Evolutionary conservation across 306 rosid genomes (phyloP), one percentile per base, ranked within the genome.

Genomic region (Medicago lupulina): DNA sequence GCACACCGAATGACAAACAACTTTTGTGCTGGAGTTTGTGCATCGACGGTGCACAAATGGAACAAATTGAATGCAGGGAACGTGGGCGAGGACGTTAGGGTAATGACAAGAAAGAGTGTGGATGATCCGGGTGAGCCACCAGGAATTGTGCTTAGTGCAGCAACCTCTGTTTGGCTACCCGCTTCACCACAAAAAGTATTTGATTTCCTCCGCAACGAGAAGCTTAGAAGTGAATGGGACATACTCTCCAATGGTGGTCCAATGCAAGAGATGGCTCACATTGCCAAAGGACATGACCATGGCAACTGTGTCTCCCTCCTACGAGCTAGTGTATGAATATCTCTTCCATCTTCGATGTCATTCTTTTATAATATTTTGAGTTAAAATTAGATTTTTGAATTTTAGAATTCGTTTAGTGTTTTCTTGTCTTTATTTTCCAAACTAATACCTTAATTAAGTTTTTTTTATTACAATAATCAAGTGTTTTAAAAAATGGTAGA

Each of bases 221-320:
- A 88, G 21, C 90, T 92, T 0, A 55, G 98, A n/a, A 92, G 97
- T 58, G 93, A 94, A 71, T 94, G 98, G 98, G 98, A 94, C 80
- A 94, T 94, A 10, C 86, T 94, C 14, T 94, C 98, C 25, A 94
- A 94, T 54, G 98, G 98, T 40, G 97, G 97, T 16, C 98, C 97
- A 57, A 94, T 94, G 98, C 97, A 94, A 71, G 97, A 92, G 82
- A 94, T 94, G 95, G 92, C 92, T 55, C 96, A 88, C 90, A 87
- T 94, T 8, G 95, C 98, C 46, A 94, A 94, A 73, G 96, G 97
- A 59, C 97, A 92, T 43, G 91, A 90, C 64, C 97, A 81, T 25
- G 93, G 90, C 87, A 94, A 94, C 67, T 84, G 91, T 73, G 96
- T 94, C 74, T 94, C 98, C 14, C 98, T 94, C 62, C 86, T 94